Base-by-base conservation (phyloP, 2,329 filamentous ascomycete genomes). In the Fusarium cyanostomum region DNA sequence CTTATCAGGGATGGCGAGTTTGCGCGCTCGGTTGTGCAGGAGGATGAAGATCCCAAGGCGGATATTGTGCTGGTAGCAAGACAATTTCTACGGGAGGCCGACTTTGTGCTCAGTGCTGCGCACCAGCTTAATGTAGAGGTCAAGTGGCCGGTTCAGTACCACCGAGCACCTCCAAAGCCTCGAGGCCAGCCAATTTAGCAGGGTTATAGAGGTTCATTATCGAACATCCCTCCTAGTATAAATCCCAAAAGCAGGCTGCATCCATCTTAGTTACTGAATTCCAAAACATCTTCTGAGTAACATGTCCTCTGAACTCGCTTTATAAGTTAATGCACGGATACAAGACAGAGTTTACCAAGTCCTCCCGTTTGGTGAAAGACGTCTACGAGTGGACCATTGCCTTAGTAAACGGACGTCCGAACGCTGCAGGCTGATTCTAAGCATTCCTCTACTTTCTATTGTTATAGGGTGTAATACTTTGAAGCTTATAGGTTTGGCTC, bases 51-150 rank as follows among this genome's bases (percentile, higher is more conserved):
- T 3, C 69, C 81, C 11, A 77, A 80, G 71, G 86, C 84, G 0
- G 93, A 97, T 71, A 74, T 94, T 10, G 86, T 89, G 0, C 81
- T 94, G 11, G 81, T 90, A 1, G 94, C 86, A 0, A 82, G 92
- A 46, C 89, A 90, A 71, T 95, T 95, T 75, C 81, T 96, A 78
- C 87, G 92, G 73, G 92, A 96, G 71, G 90, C 92, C 0, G 88
- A 90, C 43, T 87, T 92, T 71, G 89, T 92, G 4, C 86, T 92
- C 76, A 83, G 84, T 21, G 89, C 86, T 62, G 93, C 92, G 0
- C 84, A 91, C 59, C 84, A 91, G 61, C 79, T 96, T 16, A 87
- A 85, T 8, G 86, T 93, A 2, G 79, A 86, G 53, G 86, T 92
- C 4, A 80, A 89, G 67, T 89, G 89, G 85, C 86, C 92, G 0